Conservation (phyloP, 2,329 filamentous ascomycete species). For the Colletotrichum theobromicola region DNA sequence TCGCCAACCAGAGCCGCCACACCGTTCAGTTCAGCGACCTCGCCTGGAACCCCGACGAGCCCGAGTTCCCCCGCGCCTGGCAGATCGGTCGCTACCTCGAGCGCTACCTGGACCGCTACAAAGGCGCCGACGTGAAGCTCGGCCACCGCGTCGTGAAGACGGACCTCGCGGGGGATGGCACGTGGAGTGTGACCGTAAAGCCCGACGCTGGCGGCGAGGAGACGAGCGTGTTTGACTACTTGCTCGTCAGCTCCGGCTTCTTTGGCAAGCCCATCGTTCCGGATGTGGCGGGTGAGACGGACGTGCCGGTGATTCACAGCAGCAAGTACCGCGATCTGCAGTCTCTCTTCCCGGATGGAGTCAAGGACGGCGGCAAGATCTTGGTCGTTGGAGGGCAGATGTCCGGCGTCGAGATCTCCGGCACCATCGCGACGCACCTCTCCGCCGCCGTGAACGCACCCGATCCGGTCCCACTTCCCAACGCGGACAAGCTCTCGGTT, state of each 20-base stretch:
- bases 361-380: constrained; percentile 60
- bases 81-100: constrained; percentile 77
- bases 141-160: constrained; percentile 51
- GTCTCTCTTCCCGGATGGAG: constrained; percentile 45
- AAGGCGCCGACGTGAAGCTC: constrained; percentile 49
- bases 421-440: constrained; percentile 72
- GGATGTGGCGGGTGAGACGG: constrained; percentile 35
- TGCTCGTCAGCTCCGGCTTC: constrained; percentile 78
- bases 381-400: constrained; percentile 82
- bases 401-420: constrained; percentile 80
- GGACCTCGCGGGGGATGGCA: constrained; percentile 35
- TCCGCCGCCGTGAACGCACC: constrained; percentile 67
- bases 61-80: constrained; percentile 77
- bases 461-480: constrained; percentile 39
- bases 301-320: constrained; percentile 68
- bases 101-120: constrained; percentile 65
- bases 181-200: constrained; percentile 46
- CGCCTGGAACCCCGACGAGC: constrained; percentile 66
- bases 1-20: constrained; percentile 78
- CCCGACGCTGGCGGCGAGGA: constrained; percentile 40
- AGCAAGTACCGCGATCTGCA: constrained; percentile 66
- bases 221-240: constrained; percentile 67
- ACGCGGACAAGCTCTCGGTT: constrained; percentile 59
- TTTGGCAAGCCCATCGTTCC: constrained; percentile 69
- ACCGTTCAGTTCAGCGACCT: constrained; percentile 77